These are phyloP conservation scores for Apophysomyces variabilis DNA, from an alignment of 371 early-diverging fungal species.

Conservation along the genomic window DNA sequence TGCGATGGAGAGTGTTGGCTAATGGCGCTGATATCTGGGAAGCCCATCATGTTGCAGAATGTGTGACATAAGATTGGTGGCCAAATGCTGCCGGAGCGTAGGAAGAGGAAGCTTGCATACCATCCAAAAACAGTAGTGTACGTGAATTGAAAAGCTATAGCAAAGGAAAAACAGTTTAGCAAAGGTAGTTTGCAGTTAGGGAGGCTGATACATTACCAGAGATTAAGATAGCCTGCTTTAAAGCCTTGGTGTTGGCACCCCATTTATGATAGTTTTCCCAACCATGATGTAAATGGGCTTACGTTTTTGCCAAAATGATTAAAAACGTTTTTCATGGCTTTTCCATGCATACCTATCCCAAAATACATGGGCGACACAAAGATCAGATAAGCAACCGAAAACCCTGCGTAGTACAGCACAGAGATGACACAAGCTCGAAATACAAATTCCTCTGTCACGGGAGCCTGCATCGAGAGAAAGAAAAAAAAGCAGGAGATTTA, in stretches of 20 bases:
- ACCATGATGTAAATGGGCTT: constrained; percentile 68
- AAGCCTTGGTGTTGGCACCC: constrained; percentile 37
- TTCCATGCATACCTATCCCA: constrained; percentile 58
- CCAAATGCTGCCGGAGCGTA: constrained; percentile 53
- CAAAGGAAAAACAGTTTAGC: not conserved
- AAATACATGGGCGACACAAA: constrained; percentile 66
- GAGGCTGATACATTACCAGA: constrained; percentile 27
- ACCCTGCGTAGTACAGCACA: constrained; percentile 46
- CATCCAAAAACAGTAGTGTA: constrained; percentile 78
- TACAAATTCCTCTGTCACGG: constrained; percentile 70
- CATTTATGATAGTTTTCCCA: constrained; percentile 51
- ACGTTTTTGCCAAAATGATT: constrained; percentile 11
- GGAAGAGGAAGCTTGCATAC: constrained; percentile 63
- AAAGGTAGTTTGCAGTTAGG: no score
- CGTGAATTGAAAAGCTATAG: constrained; percentile 58
- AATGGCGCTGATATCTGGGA: constrained; percentile 54
- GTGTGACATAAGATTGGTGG: constrained; percentile 55
- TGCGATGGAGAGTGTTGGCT: constrained; percentile 16
- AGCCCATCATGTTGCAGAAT: constrained; percentile 73
- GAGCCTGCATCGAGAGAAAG: constrained; percentile 47
- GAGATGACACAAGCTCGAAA: constrained; percentile 70
- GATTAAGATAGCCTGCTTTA: constrained; percentile 38
- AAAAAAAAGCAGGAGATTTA: not conserved
- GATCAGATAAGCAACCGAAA: constrained; percentile 39
- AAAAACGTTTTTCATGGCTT: not conserved